These are phyloP conservation scores for Boletus mariae DNA, from an alignment of 1,284 basidiomycete species.

Conservation along the genomic window DNA sequence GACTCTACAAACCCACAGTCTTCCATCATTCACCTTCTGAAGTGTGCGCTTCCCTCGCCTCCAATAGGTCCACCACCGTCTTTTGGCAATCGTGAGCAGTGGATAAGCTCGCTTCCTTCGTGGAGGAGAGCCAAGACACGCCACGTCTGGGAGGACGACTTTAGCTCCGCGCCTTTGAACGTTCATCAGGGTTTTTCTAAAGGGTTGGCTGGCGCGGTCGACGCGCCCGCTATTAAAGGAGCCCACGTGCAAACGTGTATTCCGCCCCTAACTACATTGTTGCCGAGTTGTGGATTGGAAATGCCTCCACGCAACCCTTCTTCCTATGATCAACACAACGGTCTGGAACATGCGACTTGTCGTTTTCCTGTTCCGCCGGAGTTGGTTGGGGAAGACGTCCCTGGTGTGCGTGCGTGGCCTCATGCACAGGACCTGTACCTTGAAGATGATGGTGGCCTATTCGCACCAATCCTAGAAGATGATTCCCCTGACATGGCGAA, in stretches of 20 bases:
- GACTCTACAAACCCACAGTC: slow-evolving; percentile 39
- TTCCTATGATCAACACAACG: slow-evolving; percentile 40
- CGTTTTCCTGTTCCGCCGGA: slow-evolving; percentile 3
- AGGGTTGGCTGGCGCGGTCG: slow-evolving; percentile 68
- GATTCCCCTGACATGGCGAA: slow-evolving; percentile 53
- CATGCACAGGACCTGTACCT: slow-evolving; percentile 17
- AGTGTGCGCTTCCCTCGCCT: slow-evolving; percentile 53
- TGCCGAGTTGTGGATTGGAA: slow-evolving; percentile 19
- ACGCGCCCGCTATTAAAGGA: slow-evolving; percentile 81
- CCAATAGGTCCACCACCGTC: slow-evolving; percentile 59
- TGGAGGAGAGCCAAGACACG: slow-evolving; percentile 66
- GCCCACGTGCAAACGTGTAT: slow-evolving; percentile 73
- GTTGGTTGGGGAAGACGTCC: slow-evolving; percentile 13
- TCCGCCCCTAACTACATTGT: slow-evolving; percentile 60
- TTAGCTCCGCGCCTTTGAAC: slow-evolving; percentile 8
- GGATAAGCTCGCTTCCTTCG: slow-evolving; percentile 64
- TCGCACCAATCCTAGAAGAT: slow-evolving; percentile 64
- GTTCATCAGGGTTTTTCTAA: slow-evolving; percentile 54
- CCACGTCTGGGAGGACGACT: slow-evolving; percentile 59
- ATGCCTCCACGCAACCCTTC: slow-evolving; percentile 13
- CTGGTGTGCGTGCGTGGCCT: slow-evolving; percentile 17
- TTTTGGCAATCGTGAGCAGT: slow-evolving; percentile 63
- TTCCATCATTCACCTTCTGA: slow-evolving; percentile 48
- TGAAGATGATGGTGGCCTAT: slow-evolving; percentile 45
- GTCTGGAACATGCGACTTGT: slow-evolving; percentile 30